Percentiles rank a stretch among this genome's conserved stretches.
These are phyloP conservation scores for Paraconiothyrium brasiliense DNA, from an alignment of 2,329 filamentous ascomycete species.

Conservation along the genomic window DNA sequence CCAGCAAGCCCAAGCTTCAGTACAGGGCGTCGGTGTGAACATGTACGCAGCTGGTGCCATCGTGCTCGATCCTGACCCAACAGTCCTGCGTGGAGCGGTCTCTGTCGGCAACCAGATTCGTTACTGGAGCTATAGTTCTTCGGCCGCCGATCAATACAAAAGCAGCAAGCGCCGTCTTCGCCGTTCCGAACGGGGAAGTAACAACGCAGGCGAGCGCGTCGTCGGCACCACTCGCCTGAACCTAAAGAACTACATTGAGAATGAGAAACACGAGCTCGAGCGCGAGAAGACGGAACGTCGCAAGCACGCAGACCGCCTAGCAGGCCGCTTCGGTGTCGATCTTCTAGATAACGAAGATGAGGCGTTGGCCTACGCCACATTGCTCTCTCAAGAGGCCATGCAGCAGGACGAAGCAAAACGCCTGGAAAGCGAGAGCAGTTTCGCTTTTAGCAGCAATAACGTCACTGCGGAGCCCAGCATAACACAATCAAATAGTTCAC, in stretches of 20 bases:
- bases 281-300: slow-evolving; percentile 73
- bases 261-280: slow-evolving; percentile 83
- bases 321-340: slow-evolving; percentile 84
- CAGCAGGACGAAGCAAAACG: slow-evolving; percentile 59
- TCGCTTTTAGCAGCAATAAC: slow-evolving; percentile 48
- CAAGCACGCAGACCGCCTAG: slow-evolving; percentile 75
- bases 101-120: slow-evolving; percentile 86
- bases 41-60: slow-evolving; percentile 86
- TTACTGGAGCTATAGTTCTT: slow-evolving; percentile 95
- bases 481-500: slow-evolving; percentile 39
- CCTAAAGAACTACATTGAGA: slow-evolving; percentile 82
- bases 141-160: slow-evolving; percentile 74
- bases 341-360: slow-evolving; percentile 71
- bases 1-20: slow-evolving; percentile 72
- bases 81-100: slow-evolving; percentile 83
- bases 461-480: slow-evolving; percentile 47
- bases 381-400: slow-evolving; percentile 68
- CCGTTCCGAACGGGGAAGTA: slow-evolving; percentile 72
- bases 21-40: slow-evolving; percentile 75
- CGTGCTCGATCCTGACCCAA: slow-evolving; percentile 86
- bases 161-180: slow-evolving; percentile 82
- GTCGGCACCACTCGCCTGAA: slow-evolving; percentile 72
- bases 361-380: slow-evolving; percentile 68
- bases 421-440: slow-evolving; percentile 54
- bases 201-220: slow-evolving; percentile 66